These are phyloP conservation scores for Podospora pseudoanserina DNA, from an alignment of 495 filamentous ascomycete genomes.

Conservation along the genomic window DNA sequence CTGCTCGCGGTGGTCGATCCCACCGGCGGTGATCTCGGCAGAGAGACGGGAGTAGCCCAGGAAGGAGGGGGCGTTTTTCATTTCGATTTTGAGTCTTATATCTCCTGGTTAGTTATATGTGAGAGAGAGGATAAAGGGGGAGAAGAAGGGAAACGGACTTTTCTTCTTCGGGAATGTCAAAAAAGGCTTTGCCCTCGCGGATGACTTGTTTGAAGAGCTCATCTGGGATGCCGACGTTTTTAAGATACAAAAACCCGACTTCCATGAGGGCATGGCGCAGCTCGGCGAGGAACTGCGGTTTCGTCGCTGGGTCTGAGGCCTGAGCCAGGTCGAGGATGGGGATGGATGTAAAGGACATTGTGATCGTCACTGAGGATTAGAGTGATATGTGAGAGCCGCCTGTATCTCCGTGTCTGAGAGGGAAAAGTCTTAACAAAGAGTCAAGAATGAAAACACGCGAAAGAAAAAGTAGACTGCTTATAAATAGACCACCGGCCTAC, in stretches of 20 bases:
- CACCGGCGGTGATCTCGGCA: constrained; percentile 58
- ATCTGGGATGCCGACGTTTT: constrained; percentile 72
- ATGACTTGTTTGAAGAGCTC: constrained; percentile 65
- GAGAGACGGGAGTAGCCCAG: constrained; percentile 60
- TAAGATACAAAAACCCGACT: constrained; percentile 90
- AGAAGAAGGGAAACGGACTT: constrained; percentile 44
- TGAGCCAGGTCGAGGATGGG: constrained; percentile 77
- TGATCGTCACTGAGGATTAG: not conserved
- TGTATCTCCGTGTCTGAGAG: not conserved
- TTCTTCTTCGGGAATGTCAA: constrained; percentile 76
- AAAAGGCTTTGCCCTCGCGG: constrained; percentile 66
- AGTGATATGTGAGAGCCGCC: not conserved
- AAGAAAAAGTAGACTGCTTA: not conserved
- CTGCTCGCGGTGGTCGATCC: constrained; percentile 75
- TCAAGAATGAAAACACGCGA: not conserved
- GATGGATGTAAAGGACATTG: constrained; percentile 67
- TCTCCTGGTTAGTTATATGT: not conserved
- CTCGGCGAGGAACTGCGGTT: constrained; percentile 65
- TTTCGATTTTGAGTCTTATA: constrained; percentile 70
- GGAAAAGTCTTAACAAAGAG: not conserved
- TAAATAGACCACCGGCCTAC: not conserved
- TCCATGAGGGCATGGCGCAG: constrained; percentile 79
- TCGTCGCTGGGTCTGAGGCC: constrained; percentile 60
- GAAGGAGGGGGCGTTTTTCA: constrained; percentile 74
- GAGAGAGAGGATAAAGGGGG: not conserved